Evolutionary conservation across 2,329 filamentous ascomycete genomes (phyloP).

Genomic region (Exophiala lecanii-corni): DNA sequence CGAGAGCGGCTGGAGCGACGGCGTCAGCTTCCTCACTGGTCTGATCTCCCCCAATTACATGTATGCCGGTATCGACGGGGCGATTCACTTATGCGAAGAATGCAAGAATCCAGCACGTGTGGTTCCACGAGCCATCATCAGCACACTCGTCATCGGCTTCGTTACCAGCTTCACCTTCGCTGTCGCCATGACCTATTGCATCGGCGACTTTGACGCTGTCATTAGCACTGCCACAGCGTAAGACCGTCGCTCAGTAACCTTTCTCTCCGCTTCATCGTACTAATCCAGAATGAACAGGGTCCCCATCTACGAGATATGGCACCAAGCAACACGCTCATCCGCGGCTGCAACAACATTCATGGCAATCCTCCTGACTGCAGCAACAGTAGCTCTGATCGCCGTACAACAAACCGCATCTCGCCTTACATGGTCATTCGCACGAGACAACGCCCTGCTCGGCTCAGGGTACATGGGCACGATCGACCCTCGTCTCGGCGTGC

Average conservation of each 20-base stretch:
- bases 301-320: slow-evolving; percentile 24
- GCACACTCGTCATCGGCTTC: slow-evolving; percentile 33
- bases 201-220: slow-evolving; percentile 20
- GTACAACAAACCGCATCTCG: slow-evolving; percentile 28
- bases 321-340: slow-evolving; percentile 19
- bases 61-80: slow-evolving; percentile 35
- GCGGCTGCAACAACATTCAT: slow-evolving; percentile 20
- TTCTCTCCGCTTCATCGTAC: background rate
- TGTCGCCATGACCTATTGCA: slow-evolving; percentile 18
- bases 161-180: slow-evolving; percentile 27
- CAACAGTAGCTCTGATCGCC: slow-evolving; percentile 27
- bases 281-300: slow-evolving; percentile 1
- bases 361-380: slow-evolving; percentile 11
- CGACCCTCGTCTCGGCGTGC: slow-evolving; percentile 23
- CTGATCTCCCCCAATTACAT: slow-evolving; percentile 37
- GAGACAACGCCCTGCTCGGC: slow-evolving; percentile 26
- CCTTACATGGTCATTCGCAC: slow-evolving; percentile 31
- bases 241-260: background rate
- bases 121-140: slow-evolving; percentile 33
- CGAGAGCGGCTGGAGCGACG: slow-evolving; percentile 24
- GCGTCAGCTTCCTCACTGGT: slow-evolving; percentile 37
- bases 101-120: slow-evolving; percentile 29
- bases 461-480: slow-evolving; percentile 18
- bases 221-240: slow-evolving; percentile 6
- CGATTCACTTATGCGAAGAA: slow-evolving; percentile 39